Conservation (phyloP, 225 moss, liverwort and hornwort species). For the Antitrichia curtipendula region DNA sequence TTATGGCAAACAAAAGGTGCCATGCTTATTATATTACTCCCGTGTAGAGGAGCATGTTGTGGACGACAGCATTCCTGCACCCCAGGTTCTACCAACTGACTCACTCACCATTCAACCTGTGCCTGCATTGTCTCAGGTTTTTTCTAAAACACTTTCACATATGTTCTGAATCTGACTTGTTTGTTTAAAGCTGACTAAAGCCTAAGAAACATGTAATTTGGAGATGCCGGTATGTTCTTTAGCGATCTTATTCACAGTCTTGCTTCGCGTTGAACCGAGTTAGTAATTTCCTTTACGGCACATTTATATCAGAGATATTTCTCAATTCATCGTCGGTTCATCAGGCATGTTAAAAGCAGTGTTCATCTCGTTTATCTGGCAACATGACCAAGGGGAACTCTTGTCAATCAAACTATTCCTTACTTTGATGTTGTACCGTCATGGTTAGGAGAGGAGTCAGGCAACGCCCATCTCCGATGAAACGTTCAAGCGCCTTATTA, state of each 20-base stretch:
- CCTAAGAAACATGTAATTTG: not conserved
- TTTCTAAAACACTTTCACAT: not conserved
- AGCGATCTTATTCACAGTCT: not conserved
- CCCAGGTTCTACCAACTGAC: constrained; percentile 2
- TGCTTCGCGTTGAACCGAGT: not conserved
- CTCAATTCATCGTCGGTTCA: not conserved
- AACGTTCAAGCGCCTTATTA: constrained; percentile 34
- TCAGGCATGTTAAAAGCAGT: not conserved
- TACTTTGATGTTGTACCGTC: not conserved
- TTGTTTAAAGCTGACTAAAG: not conserved
- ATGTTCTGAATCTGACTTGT: not conserved
- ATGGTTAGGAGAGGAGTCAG: constrained; percentile 27
- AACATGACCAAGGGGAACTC: not conserved
- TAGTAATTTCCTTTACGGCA: not conserved
- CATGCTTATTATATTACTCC: constrained; percentile 53
- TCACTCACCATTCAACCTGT: constrained; percentile 21
- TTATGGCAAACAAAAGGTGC: constrained; percentile 58
- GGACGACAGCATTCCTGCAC: constrained; percentile 5
- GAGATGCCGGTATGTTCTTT: not conserved
- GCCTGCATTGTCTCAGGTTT: constrained; percentile 11
- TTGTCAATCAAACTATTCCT: not conserved
- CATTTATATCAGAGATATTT: not conserved
- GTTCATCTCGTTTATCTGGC: not conserved
- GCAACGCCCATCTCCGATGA: constrained; percentile 36
- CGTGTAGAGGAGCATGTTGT: constrained; percentile 26